Base-by-base conservation (phyloP, 306 rosid species). In the Prunus davidiana region DNA sequence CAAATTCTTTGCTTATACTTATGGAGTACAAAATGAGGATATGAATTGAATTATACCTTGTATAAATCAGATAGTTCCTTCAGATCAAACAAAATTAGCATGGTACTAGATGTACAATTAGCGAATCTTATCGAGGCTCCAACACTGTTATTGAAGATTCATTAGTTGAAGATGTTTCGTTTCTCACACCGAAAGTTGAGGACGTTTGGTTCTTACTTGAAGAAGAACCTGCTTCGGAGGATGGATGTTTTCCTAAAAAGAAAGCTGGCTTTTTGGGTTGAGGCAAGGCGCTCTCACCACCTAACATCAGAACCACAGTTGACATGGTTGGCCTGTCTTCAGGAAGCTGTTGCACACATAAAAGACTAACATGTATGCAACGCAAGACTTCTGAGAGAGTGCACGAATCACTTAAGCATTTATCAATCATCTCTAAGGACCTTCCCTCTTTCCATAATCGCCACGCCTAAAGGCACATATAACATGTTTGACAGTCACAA, bases 281-380 rank as follows among this genome's bases (percentile, higher is more conserved):
- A 72, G 86, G 79, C 83, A 85, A 69, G 61, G 69, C 65, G 69
- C 57, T 75, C 18, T 82, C 83, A 70, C 87, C 84, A 15, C 87
- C 60, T 32, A 90, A 73, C 89, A 90, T 86, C 72, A 88, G 69
- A 77, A 84, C 70, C 52, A 86, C 88, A 19, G 73, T 55, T 32
- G 92, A 81, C 92, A 88, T 88, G 20, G 68, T 81, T 19, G 96
- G 96, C 61, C 94, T 77, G 67, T 87, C 89, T 55, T 86, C 87
- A 3, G 88, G 86, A 63, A 71, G 82, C 38, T 81, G 79, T 74
- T 88, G 90, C 12, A 82, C 81, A 15, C 92, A 90, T 19, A 90
- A 47, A 69, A 90, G 89, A 79, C 92, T 22, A 11, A 88, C 69
- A 28, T 88, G 95, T 62, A 89, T 76, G 64, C 82, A 74, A 2